Base-by-base conservation (phyloP, 441 rosid genomes). In the Populus hybrid region DNA sequence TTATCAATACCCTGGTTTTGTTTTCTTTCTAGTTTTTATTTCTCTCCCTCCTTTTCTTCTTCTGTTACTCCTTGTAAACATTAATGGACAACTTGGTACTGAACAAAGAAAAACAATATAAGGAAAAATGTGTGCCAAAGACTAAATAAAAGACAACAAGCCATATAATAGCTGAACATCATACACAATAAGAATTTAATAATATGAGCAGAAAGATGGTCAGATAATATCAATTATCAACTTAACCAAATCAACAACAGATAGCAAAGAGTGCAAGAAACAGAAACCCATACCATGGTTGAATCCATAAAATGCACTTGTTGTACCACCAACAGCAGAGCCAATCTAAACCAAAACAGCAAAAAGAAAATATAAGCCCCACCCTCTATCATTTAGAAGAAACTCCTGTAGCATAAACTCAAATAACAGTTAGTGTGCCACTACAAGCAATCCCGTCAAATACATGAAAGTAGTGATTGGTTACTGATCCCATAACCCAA, bases 301-400 rank as follows among this genome's bases (percentile, higher is more conserved):
- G 83, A 92, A 93, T 76, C 98, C 98, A 73, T 91, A 89, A 82
- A 94, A 94, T 36, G 95, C 97, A 81, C 97, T 91, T 16, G 97
- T 67, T 6, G 93, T 93, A 59, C 98, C 98, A 69, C 98, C 95
- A 75, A 93, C 92, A 79, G 95, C 97, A 77, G 98, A 90, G 35
- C 98, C 98, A 85, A 93, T 93, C 98, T 94, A 80, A 81, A 38
- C 77, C 24, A 75, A 80, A 73, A 71, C 74, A 66, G 32, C 9
- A 79, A 77, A 34, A 10, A 82, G 1, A 68, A 73, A 71, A 12
- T 1, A 19, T 70, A 61, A 75, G 75, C 57, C 23, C 71, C 38
- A 66, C 32, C 30, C 53, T 73, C 42, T 42, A 70, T 46, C 42
- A 5, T 59, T 26, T 46, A 24, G 64, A 64, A 35, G 19, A 71